phyloP scores from a whole-genome alignment of 306 rosid species.

The Rosa chinensis region DNA sequence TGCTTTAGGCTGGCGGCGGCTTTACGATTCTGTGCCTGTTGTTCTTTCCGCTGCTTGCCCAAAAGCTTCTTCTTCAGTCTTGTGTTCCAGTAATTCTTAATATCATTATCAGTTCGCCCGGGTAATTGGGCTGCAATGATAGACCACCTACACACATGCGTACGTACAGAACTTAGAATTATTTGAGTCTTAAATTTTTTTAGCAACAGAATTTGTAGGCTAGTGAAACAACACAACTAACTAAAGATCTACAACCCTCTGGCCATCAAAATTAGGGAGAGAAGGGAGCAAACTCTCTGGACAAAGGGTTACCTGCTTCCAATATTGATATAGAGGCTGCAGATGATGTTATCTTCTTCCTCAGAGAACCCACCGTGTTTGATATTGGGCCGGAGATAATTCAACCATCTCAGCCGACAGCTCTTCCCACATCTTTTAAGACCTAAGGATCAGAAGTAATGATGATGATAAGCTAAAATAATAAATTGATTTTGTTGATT shows the following conservation, averaged over 20 bases:
- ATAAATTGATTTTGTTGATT: background rate
- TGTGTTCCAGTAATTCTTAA: conserved; percentile 97
- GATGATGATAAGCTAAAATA: background rate
- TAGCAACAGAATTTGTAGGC: background rate
- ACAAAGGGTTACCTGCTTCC: conserved; percentile 78
- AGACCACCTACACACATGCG: conserved; percentile 68
- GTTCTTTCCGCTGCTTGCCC: conserved; percentile 69
- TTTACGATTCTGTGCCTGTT: conserved; percentile 40
- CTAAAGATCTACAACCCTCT: background rate
- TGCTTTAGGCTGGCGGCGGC: conserved; percentile 43
- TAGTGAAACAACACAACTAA: background rate
- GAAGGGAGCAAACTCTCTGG: background rate
- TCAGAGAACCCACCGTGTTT: conserved; percentile 93
- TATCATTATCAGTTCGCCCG: conserved; percentile 92
- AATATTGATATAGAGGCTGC: conserved; percentile 79
- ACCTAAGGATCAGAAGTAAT: conserved; percentile 36
- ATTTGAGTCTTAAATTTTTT: background rate
- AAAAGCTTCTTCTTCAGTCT: conserved; percentile 91
- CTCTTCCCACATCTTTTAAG: conserved; percentile 96
- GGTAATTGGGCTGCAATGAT: conserved; percentile 94
- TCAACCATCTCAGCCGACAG: conserved; percentile 94
- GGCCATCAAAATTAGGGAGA: background rate
- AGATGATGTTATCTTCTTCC: conserved; percentile 92
- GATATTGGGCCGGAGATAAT: conserved; percentile 91
- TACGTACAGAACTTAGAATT: background rate